Conservation (phyloP, 176 grass and related monocot genomes). For the Oryza brachyantha region DNA sequence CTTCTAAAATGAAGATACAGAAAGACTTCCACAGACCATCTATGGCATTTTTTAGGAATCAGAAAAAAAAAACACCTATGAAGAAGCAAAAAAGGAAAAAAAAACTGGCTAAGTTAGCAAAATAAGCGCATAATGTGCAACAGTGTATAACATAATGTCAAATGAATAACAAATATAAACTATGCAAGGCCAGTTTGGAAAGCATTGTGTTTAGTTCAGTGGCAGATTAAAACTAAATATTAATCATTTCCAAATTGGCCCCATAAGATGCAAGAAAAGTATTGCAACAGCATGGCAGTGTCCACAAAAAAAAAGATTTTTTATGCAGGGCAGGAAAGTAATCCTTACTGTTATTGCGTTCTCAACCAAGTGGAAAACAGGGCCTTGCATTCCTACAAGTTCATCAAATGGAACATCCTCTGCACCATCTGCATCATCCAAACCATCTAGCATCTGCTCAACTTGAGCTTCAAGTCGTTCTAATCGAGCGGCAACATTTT, state of each 20-base stretch:
- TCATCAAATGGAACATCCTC: slow-evolving; percentile 99
- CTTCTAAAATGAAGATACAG: not conserved
- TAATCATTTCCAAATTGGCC: not conserved
- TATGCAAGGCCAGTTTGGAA: not conserved
- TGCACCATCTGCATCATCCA: slow-evolving; percentile 97
- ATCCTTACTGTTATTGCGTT: slow-evolving; percentile 92
- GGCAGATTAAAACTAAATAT: not conserved
- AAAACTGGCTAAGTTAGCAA: not conserved
- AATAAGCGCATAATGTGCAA: not conserved
- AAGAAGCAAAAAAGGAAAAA: not conserved
- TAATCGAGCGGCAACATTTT: slow-evolving; percentile 94
- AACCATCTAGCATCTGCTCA: slow-evolving; percentile 97
- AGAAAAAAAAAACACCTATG: not conserved
- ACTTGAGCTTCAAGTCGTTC: slow-evolving; percentile 98
- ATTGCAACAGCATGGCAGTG: not conserved
- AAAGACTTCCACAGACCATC: not conserved
- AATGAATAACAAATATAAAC: not conserved
- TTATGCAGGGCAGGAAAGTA: not conserved
- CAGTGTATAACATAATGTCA: not conserved
- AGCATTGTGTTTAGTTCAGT: not conserved
- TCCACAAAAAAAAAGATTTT: not conserved
- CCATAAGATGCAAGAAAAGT: slow-evolving; percentile 1
- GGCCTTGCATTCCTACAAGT: slow-evolving; percentile 98
- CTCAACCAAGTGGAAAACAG: slow-evolving; percentile 98
- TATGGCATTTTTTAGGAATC: not conserved